Conservation (phyloP, 2,329 filamentous ascomycete species). For the Nectriaceae sp. region DNA sequence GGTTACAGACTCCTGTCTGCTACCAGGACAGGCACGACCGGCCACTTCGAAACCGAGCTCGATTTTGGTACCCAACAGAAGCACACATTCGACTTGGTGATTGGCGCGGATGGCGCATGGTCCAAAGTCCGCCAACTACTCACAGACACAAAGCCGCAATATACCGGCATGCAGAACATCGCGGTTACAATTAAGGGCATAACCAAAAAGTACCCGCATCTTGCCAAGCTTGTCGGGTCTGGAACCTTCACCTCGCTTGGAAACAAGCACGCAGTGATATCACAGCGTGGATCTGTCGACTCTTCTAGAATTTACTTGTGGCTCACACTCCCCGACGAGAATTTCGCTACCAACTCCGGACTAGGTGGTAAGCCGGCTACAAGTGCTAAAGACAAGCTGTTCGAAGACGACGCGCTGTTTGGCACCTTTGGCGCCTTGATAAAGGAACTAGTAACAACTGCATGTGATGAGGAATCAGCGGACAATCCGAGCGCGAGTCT, state of each 20-base stretch:
- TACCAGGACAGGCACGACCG: background rate
- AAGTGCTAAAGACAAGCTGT: background rate
- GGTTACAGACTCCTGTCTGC: background rate
- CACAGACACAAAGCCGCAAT: background rate
- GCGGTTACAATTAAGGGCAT: background rate
- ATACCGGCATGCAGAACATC: background rate
- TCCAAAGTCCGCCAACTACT: background rate
- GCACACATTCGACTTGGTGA: background rate
- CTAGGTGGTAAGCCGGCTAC: background rate
- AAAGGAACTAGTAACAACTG: too few relatives aligned
- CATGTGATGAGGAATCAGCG: background rate
- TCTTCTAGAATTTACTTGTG: background rate
- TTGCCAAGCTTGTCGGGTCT: background rate
- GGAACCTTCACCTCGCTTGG: background rate
- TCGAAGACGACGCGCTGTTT: background rate
- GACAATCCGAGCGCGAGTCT: background rate
- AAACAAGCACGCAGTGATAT: too few relatives aligned
- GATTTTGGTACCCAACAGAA: background rate
- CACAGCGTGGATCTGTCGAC: too few relatives aligned
- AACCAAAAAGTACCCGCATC: background rate
- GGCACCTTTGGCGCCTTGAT: background rate
- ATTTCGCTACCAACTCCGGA: background rate
- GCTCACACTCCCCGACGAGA: background rate
- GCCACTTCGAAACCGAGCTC: background rate
- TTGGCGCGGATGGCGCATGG: background rate